phyloP scores from a whole-genome alignment of 495 filamentous ascomycete species.

The Mytilinidion resinicola region DNA sequence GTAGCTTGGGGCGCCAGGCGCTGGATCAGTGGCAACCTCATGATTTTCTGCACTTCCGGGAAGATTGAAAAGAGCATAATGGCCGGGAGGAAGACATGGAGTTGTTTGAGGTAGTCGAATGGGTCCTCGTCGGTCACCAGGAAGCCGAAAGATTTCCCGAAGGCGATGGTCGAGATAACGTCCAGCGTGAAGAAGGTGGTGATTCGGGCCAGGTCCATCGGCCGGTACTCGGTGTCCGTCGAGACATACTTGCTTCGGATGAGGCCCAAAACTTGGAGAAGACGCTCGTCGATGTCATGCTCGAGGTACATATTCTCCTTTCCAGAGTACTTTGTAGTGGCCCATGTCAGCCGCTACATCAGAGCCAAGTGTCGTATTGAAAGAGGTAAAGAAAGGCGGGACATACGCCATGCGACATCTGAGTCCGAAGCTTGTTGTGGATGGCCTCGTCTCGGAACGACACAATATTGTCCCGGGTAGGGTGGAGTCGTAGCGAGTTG shows the following conservation, averaged over 20 bases:
- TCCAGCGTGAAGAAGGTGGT: conserved; percentile 49
- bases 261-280: conserved; percentile 37
- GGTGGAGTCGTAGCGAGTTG: conserved; percentile 37
- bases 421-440: conserved; percentile 37
- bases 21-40: conserved; percentile 32
- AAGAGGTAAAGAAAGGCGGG: background rate
- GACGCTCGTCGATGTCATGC: conserved; percentile 39
- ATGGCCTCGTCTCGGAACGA: conserved; percentile 35
- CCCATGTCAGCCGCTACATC: no score
- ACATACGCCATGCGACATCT: conserved; percentile 33
- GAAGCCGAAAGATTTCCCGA: conserved; percentile 48
- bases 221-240: conserved; percentile 27
- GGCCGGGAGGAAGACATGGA: conserved; percentile 28
- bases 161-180: conserved; percentile 44
- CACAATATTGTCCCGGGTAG: conserved; percentile 38
- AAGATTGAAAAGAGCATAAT: conserved; percentile 29
- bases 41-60: conserved; percentile 27
- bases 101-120: conserved; percentile 30
- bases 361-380: no score
- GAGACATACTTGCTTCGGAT: conserved; percentile 35
- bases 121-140: conserved; percentile 29
- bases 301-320: conserved; percentile 47
- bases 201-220: conserved; percentile 42
- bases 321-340: conserved; percentile 38
- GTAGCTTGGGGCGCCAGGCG: conserved; percentile 31